Base-by-base conservation (phyloP, 2,329 filamentous ascomycete genomes). In the Pseudogymnoascus sp. region DNA sequence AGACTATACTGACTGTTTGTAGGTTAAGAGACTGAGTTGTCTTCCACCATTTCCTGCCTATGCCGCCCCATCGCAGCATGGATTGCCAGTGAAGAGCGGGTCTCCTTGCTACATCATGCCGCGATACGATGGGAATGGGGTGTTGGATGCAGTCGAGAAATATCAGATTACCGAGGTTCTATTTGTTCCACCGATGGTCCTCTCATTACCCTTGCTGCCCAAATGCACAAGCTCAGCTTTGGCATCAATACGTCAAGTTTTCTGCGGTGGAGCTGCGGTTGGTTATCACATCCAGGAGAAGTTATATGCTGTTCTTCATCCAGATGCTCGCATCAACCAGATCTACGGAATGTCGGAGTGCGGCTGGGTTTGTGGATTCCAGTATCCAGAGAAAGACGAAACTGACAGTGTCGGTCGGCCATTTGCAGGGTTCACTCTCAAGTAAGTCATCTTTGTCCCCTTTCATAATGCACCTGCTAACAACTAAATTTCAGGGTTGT, bases 61-160 rank as follows among this genome's bases (percentile, higher is more conserved):
- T 69, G 89, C 91, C 72, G 76, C 94, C 18, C 91, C 91, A 0
- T 83, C 91, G 74, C 89, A 88, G 67, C 87, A 90, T 70, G 86
- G 86, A 33, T 84, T 84, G 72, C 81, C 83, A 50, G 89, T 94
- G 77, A 86, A 86, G 5, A 72, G 80, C 54, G 76, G 78, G 22
- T 75, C 84, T 1, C 85, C 86, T 0, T 81, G 89, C 9, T 94
- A 92, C 72, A 78, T 94, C 62, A 92, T 95, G 89, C 76, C 83
- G 3, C 81, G 83, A 57, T 96, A 92, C 72, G 86, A 93, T 70
- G 89, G 94, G 61, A 68, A 84, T 61, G 80, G 84, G 70, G 85
- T 92, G 79, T 78, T 95, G 35, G 77, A 82, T 59, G 80, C 86
- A 68, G 80, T 91, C 16, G 78, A 90, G 70, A 81, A 78, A 58